These are phyloP conservation scores for Sordaria brevicollis DNA, from an alignment of 495 filamentous ascomycete species.

Conservation along the genomic window DNA sequence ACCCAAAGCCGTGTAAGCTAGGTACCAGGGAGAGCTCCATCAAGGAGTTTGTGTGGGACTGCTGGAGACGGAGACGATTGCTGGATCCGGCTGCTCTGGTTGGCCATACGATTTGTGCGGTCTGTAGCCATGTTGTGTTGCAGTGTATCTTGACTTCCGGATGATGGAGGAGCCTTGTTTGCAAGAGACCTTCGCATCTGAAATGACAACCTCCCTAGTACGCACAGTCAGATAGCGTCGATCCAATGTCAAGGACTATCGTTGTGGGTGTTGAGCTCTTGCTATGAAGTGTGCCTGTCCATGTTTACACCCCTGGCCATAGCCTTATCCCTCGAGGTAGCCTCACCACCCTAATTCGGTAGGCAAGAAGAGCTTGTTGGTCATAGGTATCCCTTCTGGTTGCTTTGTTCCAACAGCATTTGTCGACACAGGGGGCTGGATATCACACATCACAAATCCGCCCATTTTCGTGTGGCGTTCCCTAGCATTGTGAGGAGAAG, in stretches of 20 bases:
- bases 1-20: background rate
- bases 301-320: background rate
- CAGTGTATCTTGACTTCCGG: background rate
- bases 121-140: background rate
- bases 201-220: background rate
- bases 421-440: background rate
- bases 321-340: background rate
- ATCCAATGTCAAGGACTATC: background rate
- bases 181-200: background rate
- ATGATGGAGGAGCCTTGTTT: background rate
- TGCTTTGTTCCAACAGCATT: background rate
- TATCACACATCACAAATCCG: background rate
- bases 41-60: background rate
- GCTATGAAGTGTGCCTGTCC: background rate
- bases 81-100: background rate
- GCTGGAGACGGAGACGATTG: conserved; percentile 1
- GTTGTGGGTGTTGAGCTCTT: background rate
- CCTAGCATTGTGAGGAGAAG: background rate
- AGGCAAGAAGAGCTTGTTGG: background rate
- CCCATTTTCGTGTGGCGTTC: background rate
- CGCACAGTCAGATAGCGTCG: background rate
- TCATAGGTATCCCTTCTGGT: background rate
- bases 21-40: background rate
- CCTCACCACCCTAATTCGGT: background rate
- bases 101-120: background rate